phyloP scores from a whole-genome alignment of 2,329 filamentous ascomycete species.

The Aaosphaeria arxii region DNA sequence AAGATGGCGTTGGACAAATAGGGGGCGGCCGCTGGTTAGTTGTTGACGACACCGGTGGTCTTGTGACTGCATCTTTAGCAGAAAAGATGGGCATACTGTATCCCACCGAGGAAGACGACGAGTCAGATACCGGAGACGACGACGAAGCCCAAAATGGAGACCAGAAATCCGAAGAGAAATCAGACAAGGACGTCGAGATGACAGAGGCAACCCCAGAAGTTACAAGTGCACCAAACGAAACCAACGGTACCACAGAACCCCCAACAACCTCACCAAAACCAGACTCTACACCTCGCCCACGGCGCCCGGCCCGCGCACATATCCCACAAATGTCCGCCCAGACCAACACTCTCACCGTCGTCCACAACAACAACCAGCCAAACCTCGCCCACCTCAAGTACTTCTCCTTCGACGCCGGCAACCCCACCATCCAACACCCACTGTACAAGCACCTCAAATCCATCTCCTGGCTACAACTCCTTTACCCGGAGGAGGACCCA shows the following conservation, averaged over 20 bases:
- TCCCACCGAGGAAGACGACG: slow-evolving; percentile 36
- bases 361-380: slow-evolving; percentile 80
- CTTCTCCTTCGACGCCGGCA: slow-evolving; percentile 76
- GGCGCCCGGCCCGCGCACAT: slow-evolving; percentile 29
- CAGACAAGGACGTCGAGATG: neutral
- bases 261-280: neutral
- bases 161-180: neutral
- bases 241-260: neutral
- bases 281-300: slow-evolving; percentile 10
- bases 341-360: slow-evolving; percentile 74
- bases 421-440: slow-evolving; percentile 65
- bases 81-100: slow-evolving; percentile 85
- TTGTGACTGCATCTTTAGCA: slow-evolving; percentile 78
- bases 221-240: neutral
- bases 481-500: slow-evolving; percentile 71
- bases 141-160: slow-evolving; percentile 15
- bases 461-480: slow-evolving; percentile 87
- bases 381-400: slow-evolving; percentile 87
- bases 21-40: slow-evolving; percentile 70
- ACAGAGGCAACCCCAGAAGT: neutral
- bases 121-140: slow-evolving; percentile 7
- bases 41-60: slow-evolving; percentile 81
- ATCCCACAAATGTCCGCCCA: slow-evolving; percentile 60
- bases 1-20: slow-evolving; percentile 33
- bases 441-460: slow-evolving; percentile 77